Conservation (phyloP, 768 basidiomycete genomes). For the Podaxis sp. region DNA sequence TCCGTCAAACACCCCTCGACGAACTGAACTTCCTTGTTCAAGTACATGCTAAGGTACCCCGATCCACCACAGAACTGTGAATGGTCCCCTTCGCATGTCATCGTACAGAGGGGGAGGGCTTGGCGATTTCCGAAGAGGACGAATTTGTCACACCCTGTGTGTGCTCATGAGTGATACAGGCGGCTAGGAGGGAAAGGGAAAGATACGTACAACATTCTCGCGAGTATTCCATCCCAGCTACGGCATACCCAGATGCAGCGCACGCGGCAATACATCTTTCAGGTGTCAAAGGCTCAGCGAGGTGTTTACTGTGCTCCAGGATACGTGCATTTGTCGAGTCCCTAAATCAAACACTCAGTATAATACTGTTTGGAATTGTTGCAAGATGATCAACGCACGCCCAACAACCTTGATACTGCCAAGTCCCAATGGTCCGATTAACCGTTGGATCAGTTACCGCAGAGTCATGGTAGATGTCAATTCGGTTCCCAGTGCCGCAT, state of each 20-base stretch:
- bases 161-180: not conserved
- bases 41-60: not conserved
- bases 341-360: not conserved
- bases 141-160: not conserved
- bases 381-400: not conserved
- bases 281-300: not conserved
- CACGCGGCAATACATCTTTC: not conserved
- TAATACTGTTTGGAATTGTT: not conserved
- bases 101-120: not conserved
- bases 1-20: too few relatives aligned
- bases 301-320: not conserved
- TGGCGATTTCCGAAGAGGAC: not conserved
- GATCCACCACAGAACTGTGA: not conserved
- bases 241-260: not conserved
- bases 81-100: not conserved
- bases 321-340: not conserved
- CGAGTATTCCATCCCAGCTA: not conserved
- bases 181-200: not conserved
- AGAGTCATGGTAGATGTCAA: conserved; percentile 47
- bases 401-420: conserved; percentile 49
- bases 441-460: conserved; percentile 29
- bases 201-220: not conserved
- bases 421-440: conserved; percentile 41
- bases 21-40: not conserved
- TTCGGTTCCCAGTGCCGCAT: conserved; percentile 42